Base-by-base conservation (phyloP, 805 yeast species). In the Zygotorulaspora florentina region DNA sequence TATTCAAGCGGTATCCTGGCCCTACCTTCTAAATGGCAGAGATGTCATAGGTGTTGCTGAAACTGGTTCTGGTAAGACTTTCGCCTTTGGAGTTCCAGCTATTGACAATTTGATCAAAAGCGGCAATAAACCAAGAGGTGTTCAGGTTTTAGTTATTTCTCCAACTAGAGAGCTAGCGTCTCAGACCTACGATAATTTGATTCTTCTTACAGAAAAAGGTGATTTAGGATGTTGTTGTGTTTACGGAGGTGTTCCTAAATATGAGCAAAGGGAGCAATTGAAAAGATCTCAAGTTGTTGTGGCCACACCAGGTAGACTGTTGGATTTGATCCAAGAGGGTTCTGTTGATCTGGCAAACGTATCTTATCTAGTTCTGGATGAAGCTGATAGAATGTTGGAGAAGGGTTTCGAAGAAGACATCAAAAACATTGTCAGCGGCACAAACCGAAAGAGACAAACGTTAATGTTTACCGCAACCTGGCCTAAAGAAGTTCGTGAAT, bases 381-480 rank as follows among this genome's bases (percentile, higher is more conserved):
- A 93, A 73, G 99, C 99, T 31, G 99, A 93, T 67, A 80, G 99
- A 71, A 91, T 93, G 98, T 77, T 93, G 49, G 99, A 93, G 67
- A 93, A 87, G 68, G 99, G 99, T 30, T 93, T 93, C 61, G 98
- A 95, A 70, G 95, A 91, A 65, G 99, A 91, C 68, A 91, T 93
- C 62, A 88, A 86, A 65, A 74, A 76, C 52, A 88, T 93, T 54
- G 80, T 93, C 62, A 77, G 83, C 38, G 71, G 73, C 46, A 75
- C 87, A 12, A 72, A 77, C 18, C 42, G 60, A 2, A 64, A 67
- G 20, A 75, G 98, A 71, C 98, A 91, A 69, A 93, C 99, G 0
- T 75, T 93, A 53, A 93, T 93, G 98, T 93, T 93, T 70, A 91
- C 99, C 8, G 99, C 99, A n/a, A 93, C 99, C 1, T 93, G 99